Conservation (phyloP, 2,329 filamentous ascomycete genomes). For the Phyllosticta citriasiana region DNA sequence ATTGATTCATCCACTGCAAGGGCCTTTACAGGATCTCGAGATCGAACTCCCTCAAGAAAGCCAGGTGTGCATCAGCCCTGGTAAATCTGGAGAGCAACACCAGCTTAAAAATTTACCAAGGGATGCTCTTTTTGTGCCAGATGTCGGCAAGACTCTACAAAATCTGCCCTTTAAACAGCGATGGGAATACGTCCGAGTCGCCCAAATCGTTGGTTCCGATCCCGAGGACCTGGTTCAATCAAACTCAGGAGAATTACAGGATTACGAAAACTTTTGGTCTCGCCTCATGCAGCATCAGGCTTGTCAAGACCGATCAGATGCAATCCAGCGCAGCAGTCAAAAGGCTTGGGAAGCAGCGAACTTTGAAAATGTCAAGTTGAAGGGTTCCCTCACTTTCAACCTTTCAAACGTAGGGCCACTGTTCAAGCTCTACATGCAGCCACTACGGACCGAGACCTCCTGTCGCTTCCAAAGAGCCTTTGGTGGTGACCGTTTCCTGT, state of each 20-base stretch:
- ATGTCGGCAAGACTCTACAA: constrained; percentile 10
- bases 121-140: constrained; percentile 21
- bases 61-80: neutral
- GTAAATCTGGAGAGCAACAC: constrained; percentile 8
- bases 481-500: constrained; percentile 33
- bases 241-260: neutral
- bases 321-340: constrained; percentile 13
- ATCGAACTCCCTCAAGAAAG: neutral
- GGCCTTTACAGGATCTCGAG: neutral
- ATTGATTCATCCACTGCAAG: neutral
- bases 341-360: constrained; percentile 19
- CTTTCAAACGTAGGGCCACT: constrained; percentile 12
- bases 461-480: constrained; percentile 29
- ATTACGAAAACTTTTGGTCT: constrained; percentile 18
- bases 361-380: constrained; percentile 25
- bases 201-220: constrained; percentile 12
- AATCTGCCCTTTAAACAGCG: constrained; percentile 21
- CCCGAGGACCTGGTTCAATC: neutral
- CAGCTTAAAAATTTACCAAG: constrained; percentile 21
- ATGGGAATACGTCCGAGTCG: constrained; percentile 24
- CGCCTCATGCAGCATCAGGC: constrained; percentile 10
- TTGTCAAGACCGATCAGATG: neutral
- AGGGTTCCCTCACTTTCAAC: constrained; percentile 20
- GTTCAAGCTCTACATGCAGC: constrained; percentile 19
- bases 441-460: constrained; percentile 20